These are phyloP conservation scores for Exophiala sp. DNA, from an alignment of 2,329 filamentous ascomycete species.

Conservation along the genomic window DNA sequence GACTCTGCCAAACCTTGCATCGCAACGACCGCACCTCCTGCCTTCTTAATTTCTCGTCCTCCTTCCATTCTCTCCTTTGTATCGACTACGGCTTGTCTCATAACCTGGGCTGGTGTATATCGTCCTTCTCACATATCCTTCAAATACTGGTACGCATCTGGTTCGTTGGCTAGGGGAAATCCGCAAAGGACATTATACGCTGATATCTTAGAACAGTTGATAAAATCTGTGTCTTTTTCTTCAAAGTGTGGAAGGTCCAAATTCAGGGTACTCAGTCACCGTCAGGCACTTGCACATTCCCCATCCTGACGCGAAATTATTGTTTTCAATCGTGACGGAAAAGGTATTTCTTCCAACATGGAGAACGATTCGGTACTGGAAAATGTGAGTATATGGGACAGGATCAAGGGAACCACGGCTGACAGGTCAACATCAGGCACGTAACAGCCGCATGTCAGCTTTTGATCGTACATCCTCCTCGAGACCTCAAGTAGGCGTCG, in stretches of 20 bases:
- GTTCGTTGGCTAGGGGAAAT: not conserved
- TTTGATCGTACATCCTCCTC: slow-evolving; percentile 16
- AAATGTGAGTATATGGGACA: slow-evolving; percentile 33
- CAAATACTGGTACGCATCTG: slow-evolving; percentile 15
- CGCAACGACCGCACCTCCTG: slow-evolving; percentile 16
- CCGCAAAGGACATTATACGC: not conserved
- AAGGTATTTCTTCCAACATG: slow-evolving; percentile 36
- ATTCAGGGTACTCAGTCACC: no score
- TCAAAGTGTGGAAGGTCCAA: no score
- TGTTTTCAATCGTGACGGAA: not conserved
- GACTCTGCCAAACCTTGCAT: slow-evolving; percentile 26
- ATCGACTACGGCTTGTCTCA: slow-evolving; percentile 18
- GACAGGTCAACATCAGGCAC: slow-evolving; percentile 8
- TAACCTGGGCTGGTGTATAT: slow-evolving; percentile 22
- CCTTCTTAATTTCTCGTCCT: slow-evolving; percentile 25
- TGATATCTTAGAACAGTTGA: not conserved
- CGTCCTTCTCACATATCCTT: slow-evolving; percentile 22
- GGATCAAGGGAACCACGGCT: not conserved
- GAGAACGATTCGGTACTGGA: slow-evolving; percentile 37
- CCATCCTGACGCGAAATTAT: no score
- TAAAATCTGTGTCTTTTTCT: not conserved
- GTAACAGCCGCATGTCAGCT: slow-evolving; percentile 8
- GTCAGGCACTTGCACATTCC: not conserved
- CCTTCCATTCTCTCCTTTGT: slow-evolving; percentile 19
- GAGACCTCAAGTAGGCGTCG: slow-evolving; percentile 30